Evolutionary conservation across 306 rosid genomes (phyloP), one percentile per base, ranked within the genome.

Genomic region (Cicer bijugum): DNA sequence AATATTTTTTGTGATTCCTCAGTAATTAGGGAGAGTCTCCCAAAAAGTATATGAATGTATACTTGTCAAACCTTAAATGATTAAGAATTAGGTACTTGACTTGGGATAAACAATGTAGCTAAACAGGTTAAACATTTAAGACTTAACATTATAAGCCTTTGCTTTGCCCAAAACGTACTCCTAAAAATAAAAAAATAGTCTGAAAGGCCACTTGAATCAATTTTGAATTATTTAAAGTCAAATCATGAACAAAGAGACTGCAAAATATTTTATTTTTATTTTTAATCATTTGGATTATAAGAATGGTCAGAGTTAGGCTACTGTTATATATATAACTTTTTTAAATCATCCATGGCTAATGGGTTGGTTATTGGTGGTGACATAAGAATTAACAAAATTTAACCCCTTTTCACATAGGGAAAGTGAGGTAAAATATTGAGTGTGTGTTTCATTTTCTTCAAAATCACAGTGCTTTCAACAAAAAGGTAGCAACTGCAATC

Each of bases 201-300:
- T 70, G 63, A 37, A 51, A 52, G 62, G 63, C 19, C 51, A 70
- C 5, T 23, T 8, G 10, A 37, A 38, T 15, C 15, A 69, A 47
- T n/a, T 50, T 35, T 52, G 38, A 69, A 23, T 23, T 69, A 37
- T 14, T 9, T 35, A 38, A n/a, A 65, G 46, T 39, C 42, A 53
- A 75, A 40, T 5, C 67, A 11, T 40, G 67, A 71, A 61, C 67
- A 51, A 35, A 55, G 12, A 17, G 12, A 58, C 43, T 28, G n/a
- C 46, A 58, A 14, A 23, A 23, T 23, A 23, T 23, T 23, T 1
- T 2, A n/a, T n/a, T n/a, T 16, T 16, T 14, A 14, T 4, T 28
- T 0, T 15, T 12, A 58, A 5, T 65, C 28, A n/a, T 11, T 78
- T 45, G 51, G 7, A 71, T 35, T 14, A 7, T 48, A 8, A 39